Evolutionary conservation across 2,329 filamentous ascomycete genomes (phyloP).

Genomic region (Colletotrichum horii): DNA sequence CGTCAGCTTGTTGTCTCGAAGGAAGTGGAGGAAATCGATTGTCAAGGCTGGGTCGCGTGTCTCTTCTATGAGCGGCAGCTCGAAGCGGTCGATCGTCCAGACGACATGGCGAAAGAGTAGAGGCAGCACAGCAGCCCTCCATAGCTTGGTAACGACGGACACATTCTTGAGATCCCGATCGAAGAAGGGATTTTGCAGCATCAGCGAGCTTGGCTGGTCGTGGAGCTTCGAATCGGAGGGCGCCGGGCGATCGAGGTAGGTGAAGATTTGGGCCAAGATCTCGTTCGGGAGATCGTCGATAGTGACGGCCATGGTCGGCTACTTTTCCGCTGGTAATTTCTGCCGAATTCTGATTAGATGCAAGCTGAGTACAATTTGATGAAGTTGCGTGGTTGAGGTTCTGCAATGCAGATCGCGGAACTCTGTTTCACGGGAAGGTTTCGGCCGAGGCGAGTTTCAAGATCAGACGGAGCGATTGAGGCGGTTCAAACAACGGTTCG

Average conservation of each 20-base stretch:
- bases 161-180: slow-evolving; percentile 57
- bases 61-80: slow-evolving; percentile 28
- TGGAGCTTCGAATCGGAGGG: slow-evolving; percentile 54
- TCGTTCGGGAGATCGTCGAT: slow-evolving; percentile 62
- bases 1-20: slow-evolving; percentile 39
- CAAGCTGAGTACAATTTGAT: not conserved
- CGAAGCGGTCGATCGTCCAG: slow-evolving; percentile 42
- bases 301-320: not conserved
- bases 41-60: slow-evolving; percentile 23
- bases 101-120: slow-evolving; percentile 62
- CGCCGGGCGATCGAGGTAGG: slow-evolving; percentile 54
- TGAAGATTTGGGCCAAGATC: slow-evolving; percentile 62
- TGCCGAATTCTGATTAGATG: not conserved
- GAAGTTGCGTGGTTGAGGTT: not conserved
- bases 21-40: slow-evolving; percentile 44
- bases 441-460: slow-evolving; percentile 4
- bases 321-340: not conserved
- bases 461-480: not conserved
- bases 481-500: not conserved
- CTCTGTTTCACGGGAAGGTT: slow-evolving; percentile 4
- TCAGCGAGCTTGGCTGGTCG: slow-evolving; percentile 49
- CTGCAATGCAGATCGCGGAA: not conserved
- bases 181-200: slow-evolving; percentile 40
- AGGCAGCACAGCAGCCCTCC: slow-evolving; percentile 57
- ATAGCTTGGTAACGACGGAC: slow-evolving; percentile 57